Conservation (phyloP, 2,329 filamentous ascomycete species). For the Trichoderma simmonsii region DNA sequence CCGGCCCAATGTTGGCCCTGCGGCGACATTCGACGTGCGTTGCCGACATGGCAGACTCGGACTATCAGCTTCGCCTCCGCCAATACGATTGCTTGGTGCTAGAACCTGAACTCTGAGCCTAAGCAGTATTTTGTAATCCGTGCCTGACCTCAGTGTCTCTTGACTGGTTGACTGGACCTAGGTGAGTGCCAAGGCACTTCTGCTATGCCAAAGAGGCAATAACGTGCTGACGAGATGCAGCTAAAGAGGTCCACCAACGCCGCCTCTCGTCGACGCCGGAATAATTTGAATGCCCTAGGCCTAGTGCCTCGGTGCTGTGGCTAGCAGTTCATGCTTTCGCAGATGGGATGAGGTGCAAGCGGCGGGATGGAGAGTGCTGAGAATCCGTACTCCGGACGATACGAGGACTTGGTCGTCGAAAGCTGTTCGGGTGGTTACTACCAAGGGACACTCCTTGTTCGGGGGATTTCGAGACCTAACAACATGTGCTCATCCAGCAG, state of each 20-base stretch:
- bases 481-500: constrained; percentile 3
- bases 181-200: constrained; percentile 12
- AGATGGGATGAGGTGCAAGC: background rate
- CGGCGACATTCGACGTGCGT: constrained; percentile 9
- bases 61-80: constrained; percentile 1
- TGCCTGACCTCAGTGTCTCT: background rate
- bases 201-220: background rate
- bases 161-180: background rate
- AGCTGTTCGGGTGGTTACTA: background rate
- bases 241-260: background rate
- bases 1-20: constrained; percentile 5
- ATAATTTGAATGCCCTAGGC: background rate
- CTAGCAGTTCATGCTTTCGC: background rate
- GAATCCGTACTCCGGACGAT: background rate
- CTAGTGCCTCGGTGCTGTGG: background rate
- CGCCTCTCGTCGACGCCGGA: background rate
- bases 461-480: background rate
- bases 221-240: constrained; percentile 14
- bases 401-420: background rate
- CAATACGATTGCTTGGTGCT: background rate
- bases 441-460: background rate
- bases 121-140: background rate
- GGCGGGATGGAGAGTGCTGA: background rate
- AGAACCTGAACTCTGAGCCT: background rate
- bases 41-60: background rate